A percentile compares a stretch with the other conserved stretches of the same genome.
Conservation (phyloP, 1,139 yeast genomes). For the Magnusiomyces sp. region DNA sequence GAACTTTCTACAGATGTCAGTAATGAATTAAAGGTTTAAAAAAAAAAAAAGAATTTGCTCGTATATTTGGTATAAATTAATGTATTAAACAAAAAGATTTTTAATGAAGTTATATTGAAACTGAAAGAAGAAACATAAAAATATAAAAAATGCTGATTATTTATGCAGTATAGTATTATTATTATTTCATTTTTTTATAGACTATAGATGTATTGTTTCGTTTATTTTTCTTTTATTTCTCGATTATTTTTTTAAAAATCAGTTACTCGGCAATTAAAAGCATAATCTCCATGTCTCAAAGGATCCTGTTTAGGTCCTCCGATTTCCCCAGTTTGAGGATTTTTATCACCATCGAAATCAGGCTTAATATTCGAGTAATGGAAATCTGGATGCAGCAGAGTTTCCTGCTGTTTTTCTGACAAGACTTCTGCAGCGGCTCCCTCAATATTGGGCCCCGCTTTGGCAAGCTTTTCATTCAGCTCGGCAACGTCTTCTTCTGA, state of each 20-base stretch:
- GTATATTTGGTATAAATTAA: too few relatives aligned
- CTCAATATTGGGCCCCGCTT: slow-evolving; percentile 38
- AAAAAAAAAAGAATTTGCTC: too few relatives aligned
- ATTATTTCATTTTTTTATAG: too few relatives aligned
- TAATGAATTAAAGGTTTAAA: neutral
- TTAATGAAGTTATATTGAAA: too few relatives aligned
- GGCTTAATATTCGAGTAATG: slow-evolving; percentile 71
- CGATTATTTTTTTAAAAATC: slow-evolving; percentile 49
- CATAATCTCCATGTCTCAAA: slow-evolving; percentile 83
- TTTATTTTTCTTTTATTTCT: neutral
- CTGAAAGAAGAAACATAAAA: too few relatives aligned
- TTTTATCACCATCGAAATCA: slow-evolving; percentile 90
- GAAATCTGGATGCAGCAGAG: slow-evolving; percentile 38
- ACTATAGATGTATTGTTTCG: neutral
- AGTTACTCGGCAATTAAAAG: slow-evolving; percentile 91
- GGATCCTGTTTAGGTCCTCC: slow-evolving; percentile 99
- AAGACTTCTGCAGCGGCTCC: slow-evolving; percentile 30
- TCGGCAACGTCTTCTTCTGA: slow-evolving; percentile 43
- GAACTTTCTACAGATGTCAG: neutral
- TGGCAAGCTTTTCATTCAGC: slow-evolving; percentile 28
- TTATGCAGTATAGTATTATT: too few relatives aligned
- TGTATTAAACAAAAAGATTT: too few relatives aligned
- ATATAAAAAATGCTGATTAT: too few relatives aligned
- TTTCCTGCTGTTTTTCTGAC: neutral
- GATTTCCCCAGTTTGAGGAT: slow-evolving; percentile 88